Percentiles rank a stretch among this genome's conserved stretches.
Evolutionary conservation across 352 stramenopile genomes (phyloP).

Genomic region (Pythium folliculosum): DNA sequence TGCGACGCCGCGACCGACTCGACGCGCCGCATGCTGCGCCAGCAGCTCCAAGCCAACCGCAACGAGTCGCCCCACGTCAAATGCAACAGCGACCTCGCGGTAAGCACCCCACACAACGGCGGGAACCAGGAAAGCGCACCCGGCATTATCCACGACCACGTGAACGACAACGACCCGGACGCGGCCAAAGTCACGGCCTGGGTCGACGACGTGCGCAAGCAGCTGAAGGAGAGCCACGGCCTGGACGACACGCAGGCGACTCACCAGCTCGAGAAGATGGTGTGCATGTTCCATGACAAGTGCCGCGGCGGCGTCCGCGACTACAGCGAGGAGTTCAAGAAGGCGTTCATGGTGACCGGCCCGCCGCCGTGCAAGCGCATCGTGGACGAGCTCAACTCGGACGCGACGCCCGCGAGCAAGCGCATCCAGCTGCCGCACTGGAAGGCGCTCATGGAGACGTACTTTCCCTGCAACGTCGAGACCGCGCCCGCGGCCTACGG

Average conservation of each 20-base stretch:
- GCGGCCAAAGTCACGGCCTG: slow-evolving; percentile 16
- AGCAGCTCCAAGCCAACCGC: not conserved
- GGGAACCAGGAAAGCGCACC: not conserved
- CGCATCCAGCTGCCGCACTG: slow-evolving; percentile 27
- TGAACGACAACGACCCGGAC: slow-evolving; percentile 16
- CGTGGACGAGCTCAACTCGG: slow-evolving; percentile 29
- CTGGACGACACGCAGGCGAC: slow-evolving; percentile 12
- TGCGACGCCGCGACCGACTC: slow-evolving; percentile 16
- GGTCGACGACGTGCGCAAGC: slow-evolving; percentile 20
- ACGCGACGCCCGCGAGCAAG: slow-evolving; percentile 2
- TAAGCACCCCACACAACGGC: not conserved
- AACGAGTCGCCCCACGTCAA: not conserved
- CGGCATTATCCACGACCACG: not conserved
- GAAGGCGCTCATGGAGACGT: slow-evolving; percentile 35
- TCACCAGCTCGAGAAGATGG: slow-evolving; percentile 41
- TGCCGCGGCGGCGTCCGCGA: slow-evolving; percentile 39
- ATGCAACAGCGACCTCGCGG: slow-evolving; percentile 16
- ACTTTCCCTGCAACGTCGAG: slow-evolving; percentile 25
- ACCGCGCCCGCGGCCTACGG: not conserved
- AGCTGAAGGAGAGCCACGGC: slow-evolving; percentile 1
- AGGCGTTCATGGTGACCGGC: slow-evolving; percentile 29
- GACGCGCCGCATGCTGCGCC: slow-evolving; percentile 3
- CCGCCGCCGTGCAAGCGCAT: slow-evolving; percentile 41
- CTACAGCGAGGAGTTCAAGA: slow-evolving; percentile 44
- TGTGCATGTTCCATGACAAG: slow-evolving; percentile 45